Conservation (phyloP, 148 eudicot genomes). For the Nepenthes gracilis region DNA sequence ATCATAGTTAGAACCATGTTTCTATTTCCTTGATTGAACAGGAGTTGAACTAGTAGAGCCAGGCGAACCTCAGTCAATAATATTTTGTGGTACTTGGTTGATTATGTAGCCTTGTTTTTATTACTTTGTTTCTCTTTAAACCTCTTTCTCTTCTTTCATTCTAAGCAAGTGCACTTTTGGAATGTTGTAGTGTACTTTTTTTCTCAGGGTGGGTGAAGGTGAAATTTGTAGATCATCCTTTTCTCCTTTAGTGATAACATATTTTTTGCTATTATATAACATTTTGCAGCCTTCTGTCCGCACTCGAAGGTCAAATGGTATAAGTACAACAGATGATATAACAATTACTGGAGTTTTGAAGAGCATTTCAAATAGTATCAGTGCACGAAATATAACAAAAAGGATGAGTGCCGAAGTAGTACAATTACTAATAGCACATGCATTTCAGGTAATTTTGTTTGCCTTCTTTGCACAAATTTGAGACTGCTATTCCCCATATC, state of each 20-base stretch:
- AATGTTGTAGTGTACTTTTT: too few relatives aligned
- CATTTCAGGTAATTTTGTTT: constrained; percentile 51
- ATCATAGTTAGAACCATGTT: too few relatives aligned
- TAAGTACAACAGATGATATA: constrained; percentile 24
- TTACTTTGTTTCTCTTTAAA: too few relatives aligned
- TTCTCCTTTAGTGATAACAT: not conserved
- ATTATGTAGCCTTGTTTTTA: too few relatives aligned
- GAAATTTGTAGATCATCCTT: not conserved
- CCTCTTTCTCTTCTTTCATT: too few relatives aligned
- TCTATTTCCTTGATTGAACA: too few relatives aligned
- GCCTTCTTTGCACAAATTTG: not conserved
- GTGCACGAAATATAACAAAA: constrained; percentile 44
- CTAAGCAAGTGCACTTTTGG: too few relatives aligned
- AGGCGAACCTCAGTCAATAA: too few relatives aligned
- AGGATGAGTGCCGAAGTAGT: constrained; percentile 50
- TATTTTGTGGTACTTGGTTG: too few relatives aligned
- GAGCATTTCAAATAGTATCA: constrained; percentile 35
- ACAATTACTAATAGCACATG: constrained; percentile 65
- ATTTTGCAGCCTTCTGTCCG: constrained; percentile 47
- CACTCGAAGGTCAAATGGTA: constrained; percentile 38
- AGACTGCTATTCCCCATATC: not conserved
- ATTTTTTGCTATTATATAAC: constrained; percentile 1
- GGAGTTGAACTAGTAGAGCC: too few relatives aligned
- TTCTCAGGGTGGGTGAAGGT: not conserved
- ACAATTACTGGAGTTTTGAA: constrained; percentile 44